Conservation (phyloP, 1,139 yeast genomes). For the Candida glucosophila region DNA sequence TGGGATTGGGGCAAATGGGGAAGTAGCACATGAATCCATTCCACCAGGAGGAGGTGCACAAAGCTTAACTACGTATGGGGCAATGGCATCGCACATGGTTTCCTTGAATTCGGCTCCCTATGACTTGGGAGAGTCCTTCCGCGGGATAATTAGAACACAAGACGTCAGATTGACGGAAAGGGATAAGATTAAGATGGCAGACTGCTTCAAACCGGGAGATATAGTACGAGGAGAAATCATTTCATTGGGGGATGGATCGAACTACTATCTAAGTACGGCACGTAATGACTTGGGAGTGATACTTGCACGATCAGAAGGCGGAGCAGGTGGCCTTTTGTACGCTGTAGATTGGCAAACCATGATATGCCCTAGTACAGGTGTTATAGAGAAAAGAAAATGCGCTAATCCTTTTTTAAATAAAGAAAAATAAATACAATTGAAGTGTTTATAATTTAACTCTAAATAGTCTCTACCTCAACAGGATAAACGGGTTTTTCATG, state of each 20-base stretch:
- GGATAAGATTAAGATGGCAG: constrained; percentile 73
- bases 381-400: constrained; percentile 74
- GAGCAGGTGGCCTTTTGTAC: constrained; percentile 74
- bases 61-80: constrained; percentile 27
- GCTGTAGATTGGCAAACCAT: constrained; percentile 96
- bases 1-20: constrained; percentile 62
- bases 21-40: constrained; percentile 27
- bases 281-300: constrained; percentile 89
- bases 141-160: constrained; percentile 79
- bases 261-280: constrained; percentile 85
- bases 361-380: constrained; percentile 71
- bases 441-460: no score
- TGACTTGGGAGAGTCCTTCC: constrained; percentile 85
- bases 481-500: no score
- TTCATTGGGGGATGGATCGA: constrained; percentile 88
- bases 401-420: constrained; percentile 92
- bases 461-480: no score
- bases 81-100: constrained; percentile 39
- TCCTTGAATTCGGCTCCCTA: constrained; percentile 33
- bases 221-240: constrained; percentile 74
- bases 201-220: constrained; percentile 87
- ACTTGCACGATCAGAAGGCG: constrained; percentile 64
- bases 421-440: no score
- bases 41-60: constrained; percentile 52
- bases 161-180: constrained; percentile 89